phyloP scores from a whole-genome alignment of 768 basidiomycete species.

The Obba rivulosa region DNA sequence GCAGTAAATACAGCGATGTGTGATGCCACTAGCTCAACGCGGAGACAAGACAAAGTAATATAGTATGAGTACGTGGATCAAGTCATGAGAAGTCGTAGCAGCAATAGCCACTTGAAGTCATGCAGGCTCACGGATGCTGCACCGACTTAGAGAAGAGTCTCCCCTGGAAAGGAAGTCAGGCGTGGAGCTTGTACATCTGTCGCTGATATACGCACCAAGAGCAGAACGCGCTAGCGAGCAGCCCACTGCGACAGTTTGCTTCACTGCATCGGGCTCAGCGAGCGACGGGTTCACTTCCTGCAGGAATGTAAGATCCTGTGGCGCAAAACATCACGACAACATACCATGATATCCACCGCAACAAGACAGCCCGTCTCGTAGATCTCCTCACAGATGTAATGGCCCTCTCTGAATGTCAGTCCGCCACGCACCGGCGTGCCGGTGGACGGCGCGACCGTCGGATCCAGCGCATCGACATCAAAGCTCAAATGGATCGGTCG shows the following conservation, averaged over 20 bases:
- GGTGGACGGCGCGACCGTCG: constrained; percentile 92
- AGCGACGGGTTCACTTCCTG: constrained; percentile 98
- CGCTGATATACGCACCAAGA: constrained; percentile 48
- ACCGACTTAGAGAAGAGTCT: constrained; percentile 18
- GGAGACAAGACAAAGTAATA: too few relatives aligned
- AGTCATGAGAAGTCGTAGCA: too few relatives aligned
- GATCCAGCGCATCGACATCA: constrained; percentile 94
- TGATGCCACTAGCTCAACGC: too few relatives aligned
- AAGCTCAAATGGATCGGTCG: constrained; percentile 93
- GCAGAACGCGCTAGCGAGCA: constrained; percentile 82
- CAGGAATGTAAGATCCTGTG: constrained; percentile 5
- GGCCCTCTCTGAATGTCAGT: constrained; percentile 95
- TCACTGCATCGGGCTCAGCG: constrained; percentile 63
- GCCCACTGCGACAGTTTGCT: constrained; percentile 87
- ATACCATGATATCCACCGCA: constrained; percentile 89
- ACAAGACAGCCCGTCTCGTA: constrained; percentile 91
- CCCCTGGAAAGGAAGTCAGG: constrained; percentile 8
- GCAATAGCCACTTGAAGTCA: too few relatives aligned
- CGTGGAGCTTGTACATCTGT: rapidly evolving
- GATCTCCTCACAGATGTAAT: constrained; percentile 93
- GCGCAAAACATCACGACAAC: background rate
- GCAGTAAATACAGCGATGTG: too few relatives aligned
- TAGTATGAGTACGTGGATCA: too few relatives aligned
- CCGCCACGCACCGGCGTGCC: constrained; percentile 95
- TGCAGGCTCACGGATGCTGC: too few relatives aligned